Percentiles rank a stretch among this genome's conserved stretches.
These are phyloP conservation scores for Talaromyces pinophilus DNA, from an alignment of 2,329 filamentous ascomycete species.

Conservation along the genomic window DNA sequence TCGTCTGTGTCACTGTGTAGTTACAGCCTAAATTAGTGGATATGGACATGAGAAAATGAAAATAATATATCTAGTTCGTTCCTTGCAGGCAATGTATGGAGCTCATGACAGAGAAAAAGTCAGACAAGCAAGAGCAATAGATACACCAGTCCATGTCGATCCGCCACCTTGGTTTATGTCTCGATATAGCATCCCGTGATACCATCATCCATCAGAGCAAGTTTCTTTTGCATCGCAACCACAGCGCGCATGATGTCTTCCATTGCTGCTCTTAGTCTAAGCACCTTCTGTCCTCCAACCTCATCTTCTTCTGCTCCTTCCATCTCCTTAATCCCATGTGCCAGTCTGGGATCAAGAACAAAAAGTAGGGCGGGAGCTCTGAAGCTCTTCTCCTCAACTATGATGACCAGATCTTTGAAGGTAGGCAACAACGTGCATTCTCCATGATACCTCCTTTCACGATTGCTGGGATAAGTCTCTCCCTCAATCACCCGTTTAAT, in stretches of 20 bases:
- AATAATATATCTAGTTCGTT: too few species aligned
- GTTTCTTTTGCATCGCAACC: constrained; percentile 8
- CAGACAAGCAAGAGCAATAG: not conserved
- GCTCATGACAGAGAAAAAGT: not conserved
- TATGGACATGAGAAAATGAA: too few species aligned
- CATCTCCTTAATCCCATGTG: not conserved
- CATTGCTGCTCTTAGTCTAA: constrained; percentile 1
- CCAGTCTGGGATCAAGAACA: constrained; percentile 1
- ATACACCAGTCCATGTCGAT: not conserved
- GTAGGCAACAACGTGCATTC: not conserved
- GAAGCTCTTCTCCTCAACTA: not conserved
- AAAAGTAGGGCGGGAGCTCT: not conserved
- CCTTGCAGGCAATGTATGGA: too few species aligned
- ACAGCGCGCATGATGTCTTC: constrained; percentile 9
- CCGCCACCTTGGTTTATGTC: not conserved
- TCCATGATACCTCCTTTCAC: constrained; percentile 1
- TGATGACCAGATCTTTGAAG: constrained; percentile 7
- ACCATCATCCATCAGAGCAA: not conserved
- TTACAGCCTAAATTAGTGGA: too few species aligned
- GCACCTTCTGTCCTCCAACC: constrained; percentile 1
- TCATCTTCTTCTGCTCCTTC: constrained; percentile 1
- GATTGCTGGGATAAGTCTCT: not conserved
- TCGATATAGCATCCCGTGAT: constrained; percentile 5
- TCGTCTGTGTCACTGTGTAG: too few species aligned
- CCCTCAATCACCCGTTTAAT: constrained; percentile 3